These are phyloP conservation scores for Lichina pygmaea DNA, from an alignment of 495 filamentous ascomycete genomes.

Conservation along the genomic window DNA sequence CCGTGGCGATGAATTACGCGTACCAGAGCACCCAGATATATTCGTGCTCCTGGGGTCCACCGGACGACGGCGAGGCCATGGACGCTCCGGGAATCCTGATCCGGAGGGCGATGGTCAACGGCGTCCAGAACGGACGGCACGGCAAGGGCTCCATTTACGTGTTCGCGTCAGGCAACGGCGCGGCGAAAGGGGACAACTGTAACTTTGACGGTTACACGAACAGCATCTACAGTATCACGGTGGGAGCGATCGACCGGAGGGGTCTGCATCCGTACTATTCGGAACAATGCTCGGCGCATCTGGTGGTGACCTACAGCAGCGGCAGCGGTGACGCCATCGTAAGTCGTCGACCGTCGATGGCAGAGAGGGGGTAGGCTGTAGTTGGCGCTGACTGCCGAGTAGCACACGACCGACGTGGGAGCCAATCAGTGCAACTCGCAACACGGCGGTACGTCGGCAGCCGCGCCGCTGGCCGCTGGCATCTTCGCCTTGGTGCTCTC, in stretches of 20 bases:
- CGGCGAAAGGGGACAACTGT: conserved; percentile 72
- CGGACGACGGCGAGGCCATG: conserved; percentile 81
- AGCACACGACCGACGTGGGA: conserved; percentile 88
- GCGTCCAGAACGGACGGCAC: conserved; percentile 60
- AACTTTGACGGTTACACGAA: conserved; percentile 99
- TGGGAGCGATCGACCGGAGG: conserved; percentile 73
- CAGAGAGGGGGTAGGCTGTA: too few species aligned
- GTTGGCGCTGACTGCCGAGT: conserved; percentile 2
- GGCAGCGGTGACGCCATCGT: conserved; percentile 62
- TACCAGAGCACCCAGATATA: conserved; percentile 87
- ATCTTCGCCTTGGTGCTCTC: conserved; percentile 80
- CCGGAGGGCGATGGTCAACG: conserved; percentile 69
- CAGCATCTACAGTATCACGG: conserved; percentile 94
- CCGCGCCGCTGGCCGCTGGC: conserved; percentile 74
- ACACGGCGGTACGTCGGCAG: conserved; percentile 92
- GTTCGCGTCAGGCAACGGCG: conserved; percentile 91
- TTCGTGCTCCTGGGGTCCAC: conserved; percentile 94
- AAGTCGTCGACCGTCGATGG: conserved; percentile 5
- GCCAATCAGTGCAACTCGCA: conserved; percentile 41
- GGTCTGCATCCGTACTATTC: conserved; percentile 79
- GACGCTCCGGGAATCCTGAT: conserved; percentile 80
- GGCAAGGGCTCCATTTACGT: conserved; percentile 84
- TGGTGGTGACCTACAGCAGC: conserved; percentile 91
- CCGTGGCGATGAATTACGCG: conserved; percentile 71
- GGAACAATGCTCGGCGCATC: conserved; percentile 79